A percentile compares a stretch with the other conserved stretches of the same genome.
Conservation (phyloP, 176 grass and related monocot species). For the Musa beccarii region DNA sequence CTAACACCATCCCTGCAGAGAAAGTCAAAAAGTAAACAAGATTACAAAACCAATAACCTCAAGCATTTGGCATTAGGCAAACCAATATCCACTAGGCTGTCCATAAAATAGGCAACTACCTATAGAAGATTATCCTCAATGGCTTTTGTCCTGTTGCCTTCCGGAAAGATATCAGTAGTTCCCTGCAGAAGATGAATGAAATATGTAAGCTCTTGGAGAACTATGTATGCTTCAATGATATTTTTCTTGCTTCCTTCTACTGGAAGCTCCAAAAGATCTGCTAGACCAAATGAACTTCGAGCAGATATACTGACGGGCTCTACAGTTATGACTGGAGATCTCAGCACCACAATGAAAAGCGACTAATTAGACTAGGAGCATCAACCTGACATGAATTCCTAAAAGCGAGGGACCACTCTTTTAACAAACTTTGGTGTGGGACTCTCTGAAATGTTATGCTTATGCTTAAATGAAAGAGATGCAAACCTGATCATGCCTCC, state of each 20-base stretch:
- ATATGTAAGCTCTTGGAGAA: not conserved
- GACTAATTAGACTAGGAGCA: too few relatives aligned
- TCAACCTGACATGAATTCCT: too few relatives aligned
- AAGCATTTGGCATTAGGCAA: not conserved
- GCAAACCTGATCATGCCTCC: conserved; percentile 75
- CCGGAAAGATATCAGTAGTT: conserved; percentile 92
- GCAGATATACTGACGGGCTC: not conserved
- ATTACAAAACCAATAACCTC: not conserved
- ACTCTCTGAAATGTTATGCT: not conserved
- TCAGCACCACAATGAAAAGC: too few relatives aligned
- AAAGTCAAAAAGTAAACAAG: conserved; percentile 4
- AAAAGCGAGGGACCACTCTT: too few relatives aligned
- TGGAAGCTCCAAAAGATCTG: not conserved
- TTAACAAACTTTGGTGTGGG: not conserved
- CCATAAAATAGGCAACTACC: conserved; percentile 3
- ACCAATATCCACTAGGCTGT: not conserved
- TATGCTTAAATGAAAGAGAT: not conserved
- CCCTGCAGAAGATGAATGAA: conserved; percentile 31
- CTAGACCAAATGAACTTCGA: not conserved
- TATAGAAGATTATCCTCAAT: conserved; percentile 73
- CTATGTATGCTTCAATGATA: not conserved
- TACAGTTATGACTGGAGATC: not conserved
- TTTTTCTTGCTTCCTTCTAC: not conserved
- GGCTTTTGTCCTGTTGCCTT: conserved; percentile 98
- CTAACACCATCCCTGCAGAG: conserved; percentile 85